Evolutionary conservation across 2,329 filamentous ascomycete species (phyloP).

Genomic region (Stenocarpella maydis): DNA sequence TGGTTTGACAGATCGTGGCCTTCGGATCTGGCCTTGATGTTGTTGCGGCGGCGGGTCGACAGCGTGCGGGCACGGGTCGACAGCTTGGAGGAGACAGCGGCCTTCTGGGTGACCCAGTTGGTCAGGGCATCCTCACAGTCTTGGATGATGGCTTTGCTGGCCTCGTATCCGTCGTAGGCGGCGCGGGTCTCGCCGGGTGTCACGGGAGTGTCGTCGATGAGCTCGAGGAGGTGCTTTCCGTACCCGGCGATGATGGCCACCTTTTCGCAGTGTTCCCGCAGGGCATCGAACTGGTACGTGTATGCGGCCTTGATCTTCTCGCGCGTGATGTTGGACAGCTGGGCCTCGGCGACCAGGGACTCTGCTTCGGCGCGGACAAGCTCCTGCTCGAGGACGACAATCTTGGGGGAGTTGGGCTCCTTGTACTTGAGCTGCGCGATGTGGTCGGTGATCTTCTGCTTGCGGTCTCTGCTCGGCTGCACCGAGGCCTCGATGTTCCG

Average conservation of each 20-base stretch:
- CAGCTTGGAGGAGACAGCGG: slow-evolving; percentile 85
- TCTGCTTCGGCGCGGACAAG: slow-evolving; percentile 98
- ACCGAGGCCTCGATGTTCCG: slow-evolving; percentile 99
- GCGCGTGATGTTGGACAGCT: slow-evolving; percentile 98
- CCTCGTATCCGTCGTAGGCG: slow-evolving; percentile 97
- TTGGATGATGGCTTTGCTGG: slow-evolving; percentile 98
- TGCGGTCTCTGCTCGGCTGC: slow-evolving; percentile 98
- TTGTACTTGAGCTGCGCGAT: slow-evolving; percentile 99
- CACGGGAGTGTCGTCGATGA: slow-evolving; percentile 95
- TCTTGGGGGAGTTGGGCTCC: slow-evolving; percentile 97
- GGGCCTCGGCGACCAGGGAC: slow-evolving; percentile 97
- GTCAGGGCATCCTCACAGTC: slow-evolving; percentile 97
- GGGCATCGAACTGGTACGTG: slow-evolving; percentile 96
- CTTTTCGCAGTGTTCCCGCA: slow-evolving; percentile 98
- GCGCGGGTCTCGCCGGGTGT: slow-evolving; percentile 96
- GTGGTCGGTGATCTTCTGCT: slow-evolving; percentile 99
- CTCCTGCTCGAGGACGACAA: slow-evolving; percentile 97
- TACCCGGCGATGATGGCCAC: slow-evolving; percentile 97
- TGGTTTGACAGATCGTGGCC: slow-evolving; percentile 85
- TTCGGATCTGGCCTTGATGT: slow-evolving; percentile 72
- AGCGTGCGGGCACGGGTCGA: slow-evolving; percentile 88
- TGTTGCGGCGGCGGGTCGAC: slow-evolving; percentile 82
- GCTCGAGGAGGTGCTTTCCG: slow-evolving; percentile 96
- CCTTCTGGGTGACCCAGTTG: slow-evolving; percentile 94
- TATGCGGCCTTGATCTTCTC: slow-evolving; percentile 99